phyloP scores from a whole-genome alignment of 495 filamentous ascomycete species.

The Hyphodiscus hymeniophilus region DNA sequence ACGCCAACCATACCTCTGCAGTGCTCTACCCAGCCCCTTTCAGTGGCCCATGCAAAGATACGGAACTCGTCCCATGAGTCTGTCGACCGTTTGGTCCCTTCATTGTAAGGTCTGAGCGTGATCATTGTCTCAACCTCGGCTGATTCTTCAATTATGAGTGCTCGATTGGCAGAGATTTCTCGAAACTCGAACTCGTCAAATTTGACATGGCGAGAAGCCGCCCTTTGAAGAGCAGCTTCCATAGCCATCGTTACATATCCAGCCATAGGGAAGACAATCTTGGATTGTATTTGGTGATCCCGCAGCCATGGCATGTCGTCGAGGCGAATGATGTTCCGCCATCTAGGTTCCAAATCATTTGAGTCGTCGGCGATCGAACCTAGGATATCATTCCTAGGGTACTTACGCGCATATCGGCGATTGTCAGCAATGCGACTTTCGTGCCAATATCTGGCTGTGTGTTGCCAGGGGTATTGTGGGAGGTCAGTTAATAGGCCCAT shows the following conservation, averaged over 20 bases:
- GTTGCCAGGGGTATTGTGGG: conserved; percentile 33
- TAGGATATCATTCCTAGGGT: conserved; percentile 9
- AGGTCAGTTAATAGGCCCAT: conserved; percentile 25
- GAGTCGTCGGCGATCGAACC: neutral
- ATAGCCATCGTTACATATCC: conserved; percentile 36
- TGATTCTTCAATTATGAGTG: neutral
- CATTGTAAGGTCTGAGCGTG: neutral
- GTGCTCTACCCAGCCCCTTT: neutral
- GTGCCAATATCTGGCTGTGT: conserved; percentile 29
- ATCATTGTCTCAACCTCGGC: neutral
- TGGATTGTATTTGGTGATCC: neutral
- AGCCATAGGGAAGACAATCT: conserved; percentile 27
- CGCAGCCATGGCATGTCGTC: too few relatives aligned
- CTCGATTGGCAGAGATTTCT: neutral
- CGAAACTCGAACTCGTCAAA: neutral
- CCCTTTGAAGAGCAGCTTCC: conserved; percentile 35
- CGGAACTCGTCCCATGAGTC: conserved; percentile 18
- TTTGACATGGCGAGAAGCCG: too few relatives aligned
- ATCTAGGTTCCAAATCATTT: too few relatives aligned
- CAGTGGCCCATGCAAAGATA: neutral
- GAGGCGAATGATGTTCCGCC: too few relatives aligned
- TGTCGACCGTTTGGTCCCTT: neutral
- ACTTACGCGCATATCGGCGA: conserved; percentile 21
- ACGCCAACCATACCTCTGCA: conserved; percentile 17
- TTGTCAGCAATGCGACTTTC: conserved; percentile 25